Evolutionary conservation across 305 asterid species (phyloP).

Genomic region (Rubia peregrina): DNA sequence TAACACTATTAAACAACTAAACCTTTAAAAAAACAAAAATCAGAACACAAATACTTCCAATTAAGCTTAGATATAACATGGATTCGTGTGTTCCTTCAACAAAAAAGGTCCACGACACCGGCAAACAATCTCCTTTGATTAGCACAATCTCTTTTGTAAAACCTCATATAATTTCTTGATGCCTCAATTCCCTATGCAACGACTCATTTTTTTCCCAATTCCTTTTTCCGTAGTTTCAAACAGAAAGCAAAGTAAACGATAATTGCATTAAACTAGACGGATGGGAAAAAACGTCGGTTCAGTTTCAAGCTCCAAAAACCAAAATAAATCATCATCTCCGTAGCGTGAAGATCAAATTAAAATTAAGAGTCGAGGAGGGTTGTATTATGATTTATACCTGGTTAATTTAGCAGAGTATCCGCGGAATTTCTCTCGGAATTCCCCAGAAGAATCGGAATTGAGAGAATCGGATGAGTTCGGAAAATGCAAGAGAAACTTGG

Average conservation of each 20-base stretch:
- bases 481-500: background rate
- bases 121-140: background rate
- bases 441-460: background rate
- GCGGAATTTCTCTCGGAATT: background rate
- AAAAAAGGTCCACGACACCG: background rate
- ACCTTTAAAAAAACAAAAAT: background rate
- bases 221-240: background rate
- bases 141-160: background rate
- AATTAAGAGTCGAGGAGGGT: background rate
- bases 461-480: background rate
- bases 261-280: background rate
- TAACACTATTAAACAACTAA: conserved; percentile 1
- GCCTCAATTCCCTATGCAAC: background rate
- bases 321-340: background rate
- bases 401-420: background rate
- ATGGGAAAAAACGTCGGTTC: too few species aligned
- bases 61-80: background rate
- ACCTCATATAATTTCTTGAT: background rate
- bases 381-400: background rate
- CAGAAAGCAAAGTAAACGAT: background rate
- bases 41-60: background rate
- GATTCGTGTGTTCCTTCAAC: background rate
- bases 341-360: background rate
- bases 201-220: background rate
- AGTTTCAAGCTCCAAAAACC: background rate